These are phyloP conservation scores for Candida freyschussii DNA, from an alignment of 1,139 yeast species.

Conservation along the genomic window DNA sequence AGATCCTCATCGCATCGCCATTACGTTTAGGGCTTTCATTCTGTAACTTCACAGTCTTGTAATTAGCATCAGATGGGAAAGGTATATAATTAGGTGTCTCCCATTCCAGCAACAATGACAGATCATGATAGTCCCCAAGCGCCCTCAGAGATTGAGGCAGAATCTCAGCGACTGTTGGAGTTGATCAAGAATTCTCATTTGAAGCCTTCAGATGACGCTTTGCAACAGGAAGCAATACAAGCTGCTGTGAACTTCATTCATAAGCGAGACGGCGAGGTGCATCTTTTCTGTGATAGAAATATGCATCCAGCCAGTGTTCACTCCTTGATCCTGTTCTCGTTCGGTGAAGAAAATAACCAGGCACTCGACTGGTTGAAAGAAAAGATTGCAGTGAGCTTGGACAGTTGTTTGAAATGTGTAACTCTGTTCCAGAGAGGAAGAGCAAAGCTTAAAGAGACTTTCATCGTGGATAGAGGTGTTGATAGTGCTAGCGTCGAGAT, in stretches of 20 bases:
- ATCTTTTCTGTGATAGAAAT: constrained; percentile 53
- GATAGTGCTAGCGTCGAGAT: constrained; percentile 43
- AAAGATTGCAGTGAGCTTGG: constrained; percentile 36
- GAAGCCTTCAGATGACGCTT: constrained; percentile 25
- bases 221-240: constrained; percentile 30
- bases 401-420: constrained; percentile 49
- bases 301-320: constrained; percentile 48
- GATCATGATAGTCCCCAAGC: background rate
- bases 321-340: constrained; percentile 54
- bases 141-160: constrained; percentile 4
- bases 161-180: constrained; percentile 12
- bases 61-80: too few relatives aligned
- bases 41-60: too few relatives aligned
- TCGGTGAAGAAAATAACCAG: constrained; percentile 37
- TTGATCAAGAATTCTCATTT: constrained; percentile 28
- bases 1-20: too few relatives aligned
- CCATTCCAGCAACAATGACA: background rate
- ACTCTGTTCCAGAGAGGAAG: constrained; percentile 48
- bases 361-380: constrained; percentile 41
- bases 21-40: too few relatives aligned
- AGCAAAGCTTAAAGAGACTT: constrained; percentile 45
- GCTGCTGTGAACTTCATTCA: constrained; percentile 26
- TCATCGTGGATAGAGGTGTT: constrained; percentile 46
- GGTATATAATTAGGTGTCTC: too few relatives aligned
- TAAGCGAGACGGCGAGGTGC: constrained; percentile 26